Evolutionary conservation across 768 basidiomycete genomes (phyloP).

Genomic region (Filobasidium floriforme): DNA sequence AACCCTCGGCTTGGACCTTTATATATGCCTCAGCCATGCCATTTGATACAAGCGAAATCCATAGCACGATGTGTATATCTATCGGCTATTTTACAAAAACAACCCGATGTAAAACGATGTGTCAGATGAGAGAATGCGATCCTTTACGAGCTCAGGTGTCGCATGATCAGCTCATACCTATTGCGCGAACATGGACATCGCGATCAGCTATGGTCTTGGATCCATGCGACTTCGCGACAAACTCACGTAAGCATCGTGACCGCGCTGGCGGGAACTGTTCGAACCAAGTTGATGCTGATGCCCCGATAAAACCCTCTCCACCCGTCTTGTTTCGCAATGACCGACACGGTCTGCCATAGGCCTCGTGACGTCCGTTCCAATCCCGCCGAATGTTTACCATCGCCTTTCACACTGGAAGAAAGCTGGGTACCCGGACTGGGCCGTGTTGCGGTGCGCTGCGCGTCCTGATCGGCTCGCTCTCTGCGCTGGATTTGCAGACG

Average conservation of each 20-base stretch:
- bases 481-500: slow-evolving; percentile 58
- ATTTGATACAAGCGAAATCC: too few species aligned
- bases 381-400: slow-evolving; percentile 1
- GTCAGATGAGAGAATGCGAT: too few species aligned
- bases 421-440: too few species aligned
- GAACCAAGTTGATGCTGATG: slow-evolving; percentile 80
- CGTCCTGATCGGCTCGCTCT: not conserved
- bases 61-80: too few species aligned
- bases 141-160: slow-evolving; percentile 25
- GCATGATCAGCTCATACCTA: slow-evolving; percentile 51
- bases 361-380: slow-evolving; percentile 48
- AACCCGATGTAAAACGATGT: too few species aligned
- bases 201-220: not conserved
- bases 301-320: slow-evolving; percentile 88
- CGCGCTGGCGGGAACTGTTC: slow-evolving; percentile 93
- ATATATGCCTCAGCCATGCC: too few species aligned
- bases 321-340: slow-evolving; percentile 72
- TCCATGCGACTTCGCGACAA: slow-evolving; percentile 23
- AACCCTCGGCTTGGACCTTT: too few species aligned
- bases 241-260: slow-evolving; percentile 89
- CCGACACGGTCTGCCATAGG: slow-evolving; percentile 63
- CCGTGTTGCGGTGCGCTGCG: not conserved
- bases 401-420: not conserved
- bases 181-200: not conserved
- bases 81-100: too few species aligned